Evolutionary conservation across 2,329 filamentous ascomycete genomes (phyloP).

Genomic region (Truncatella angustata): DNA sequence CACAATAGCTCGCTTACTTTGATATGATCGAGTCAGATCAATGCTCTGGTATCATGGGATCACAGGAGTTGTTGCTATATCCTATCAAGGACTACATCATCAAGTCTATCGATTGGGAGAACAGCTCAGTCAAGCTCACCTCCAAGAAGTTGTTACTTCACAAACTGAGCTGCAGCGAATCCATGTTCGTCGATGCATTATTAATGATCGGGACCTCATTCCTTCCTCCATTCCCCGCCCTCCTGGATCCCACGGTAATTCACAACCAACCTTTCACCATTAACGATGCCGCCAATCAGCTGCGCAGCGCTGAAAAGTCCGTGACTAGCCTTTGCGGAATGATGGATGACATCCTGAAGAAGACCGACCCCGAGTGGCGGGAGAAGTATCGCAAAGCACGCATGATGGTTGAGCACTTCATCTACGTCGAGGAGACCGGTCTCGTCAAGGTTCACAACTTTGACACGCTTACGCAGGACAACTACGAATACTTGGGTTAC

Average conservation of each 20-base stretch:
- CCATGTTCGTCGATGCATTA: slow-evolving; percentile 79
- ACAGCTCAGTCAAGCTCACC: slow-evolving; percentile 58
- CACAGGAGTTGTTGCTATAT: slow-evolving; percentile 82
- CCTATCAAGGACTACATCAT: slow-evolving; percentile 77
- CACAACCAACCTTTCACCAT: slow-evolving; percentile 60
- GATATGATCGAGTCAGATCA: slow-evolving; percentile 65
- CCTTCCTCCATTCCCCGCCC: slow-evolving; percentile 73
- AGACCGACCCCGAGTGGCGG: slow-evolving; percentile 71
- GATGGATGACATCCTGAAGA: slow-evolving; percentile 75
- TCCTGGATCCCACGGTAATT: slow-evolving; percentile 59
- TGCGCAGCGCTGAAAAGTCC: slow-evolving; percentile 67
- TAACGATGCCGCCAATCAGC: slow-evolving; percentile 73
- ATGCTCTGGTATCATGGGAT: slow-evolving; percentile 76
- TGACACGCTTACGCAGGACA: slow-evolving; percentile 74
- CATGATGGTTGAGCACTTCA: slow-evolving; percentile 83
- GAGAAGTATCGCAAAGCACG: slow-evolving; percentile 84
- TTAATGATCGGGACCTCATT: slow-evolving; percentile 82
- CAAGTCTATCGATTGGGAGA: slow-evolving; percentile 64
- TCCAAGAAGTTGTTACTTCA: slow-evolving; percentile 70
- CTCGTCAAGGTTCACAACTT: slow-evolving; percentile 72
- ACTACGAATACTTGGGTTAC: slow-evolving; percentile 87
- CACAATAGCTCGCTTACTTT: slow-evolving; percentile 73
- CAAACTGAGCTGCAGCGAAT: slow-evolving; percentile 62
- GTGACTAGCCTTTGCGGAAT: slow-evolving; percentile 73
- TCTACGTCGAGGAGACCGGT: slow-evolving; percentile 76